Evolutionary conservation across 2,329 filamentous ascomycete genomes (phyloP).

Genomic region (Delphinella strobiligena): DNA sequence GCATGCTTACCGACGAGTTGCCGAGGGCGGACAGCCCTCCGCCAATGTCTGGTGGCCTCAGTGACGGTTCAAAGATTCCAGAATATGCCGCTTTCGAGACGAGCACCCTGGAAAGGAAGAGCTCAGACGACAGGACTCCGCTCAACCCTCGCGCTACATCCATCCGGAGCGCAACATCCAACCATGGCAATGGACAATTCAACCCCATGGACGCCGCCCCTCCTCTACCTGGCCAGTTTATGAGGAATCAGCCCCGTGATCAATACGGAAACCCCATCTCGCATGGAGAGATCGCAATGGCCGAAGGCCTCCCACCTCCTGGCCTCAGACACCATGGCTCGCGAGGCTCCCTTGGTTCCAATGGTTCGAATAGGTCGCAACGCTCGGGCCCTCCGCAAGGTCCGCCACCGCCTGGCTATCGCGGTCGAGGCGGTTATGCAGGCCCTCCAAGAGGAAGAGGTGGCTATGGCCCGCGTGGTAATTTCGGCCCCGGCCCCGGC

Average conservation of each 20-base stretch:
- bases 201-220: slow-evolving; percentile 28
- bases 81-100: slow-evolving; percentile 54
- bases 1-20: slow-evolving; percentile 23
- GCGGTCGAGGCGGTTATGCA: slow-evolving; percentile 17
- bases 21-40: slow-evolving; percentile 42
- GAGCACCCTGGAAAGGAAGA: slow-evolving; percentile 43
- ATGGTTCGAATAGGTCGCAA: slow-evolving; percentile 17
- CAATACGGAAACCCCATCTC: slow-evolving; percentile 40
- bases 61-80: slow-evolving; percentile 41
- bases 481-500: slow-evolving; percentile 32
- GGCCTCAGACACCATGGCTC: slow-evolving; percentile 36
- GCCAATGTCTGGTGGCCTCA: slow-evolving; percentile 39
- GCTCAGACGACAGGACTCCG: slow-evolving; percentile 59
- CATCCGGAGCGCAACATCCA: slow-evolving; percentile 28
- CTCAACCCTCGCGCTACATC: slow-evolving; percentile 54
- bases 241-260: slow-evolving; percentile 37
- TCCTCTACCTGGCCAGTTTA: slow-evolving; percentile 22
- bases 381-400: slow-evolving; percentile 12
- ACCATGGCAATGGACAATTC: slow-evolving; percentile 23
- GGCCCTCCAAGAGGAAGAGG: slow-evolving; percentile 17
- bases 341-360: slow-evolving; percentile 31
- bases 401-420: slow-evolving; percentile 14
- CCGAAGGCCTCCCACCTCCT: slow-evolving; percentile 27
- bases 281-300: slow-evolving; percentile 15
- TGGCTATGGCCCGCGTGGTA: slow-evolving; percentile 41